Base-by-base conservation (phyloP, 345 rosid species). In the Rhizophora apiculata region DNA sequence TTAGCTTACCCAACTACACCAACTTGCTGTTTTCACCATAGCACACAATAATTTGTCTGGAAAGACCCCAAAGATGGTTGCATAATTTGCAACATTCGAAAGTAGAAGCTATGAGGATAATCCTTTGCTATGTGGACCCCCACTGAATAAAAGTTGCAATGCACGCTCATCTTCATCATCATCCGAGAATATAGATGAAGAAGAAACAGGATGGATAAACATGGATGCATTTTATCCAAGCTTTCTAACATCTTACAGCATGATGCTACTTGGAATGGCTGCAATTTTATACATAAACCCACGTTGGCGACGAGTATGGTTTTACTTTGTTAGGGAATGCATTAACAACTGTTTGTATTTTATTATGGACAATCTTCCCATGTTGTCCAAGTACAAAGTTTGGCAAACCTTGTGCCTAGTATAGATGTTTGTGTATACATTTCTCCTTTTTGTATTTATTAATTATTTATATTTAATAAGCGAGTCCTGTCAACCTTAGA, bases 1-100 rank as follows among this genome's bases (percentile, higher is more conserved):
- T 10, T 63, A 21, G 16, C 55, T 61, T 11, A 5, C 27, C 18
- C 13, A n/a, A 21, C 5, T 67, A 1, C 0, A 37, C 4, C 21
- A 0, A 21, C 6, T 81, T 22, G 62, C 20, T 18, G 15, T 51
- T 20, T 81, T 79, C 37, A 79, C 65, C 26, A 83, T 75, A 0
- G 78, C 88, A 0, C 32, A 76, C 72, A 81, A 84, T 22, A 82
- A 79, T 57, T 30, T 84, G 1, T 73, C 79, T 4, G 83, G 85
- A 10, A 70, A 5, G 46, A 71, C 43, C 18, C 80, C 60, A 0
- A n/a, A 61, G 0, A 68, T 18, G 26, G 49, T 19, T 24, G 1
- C 11, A 5, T 78, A 72, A 48, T 81, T 78, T 19, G 69, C 53
- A 58, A 70, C 78, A 21, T 81, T 78, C 15, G 48, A 49, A 19